phyloP scores from a whole-genome alignment of 1,284 basidiomycete species.

The Amylostereum chailletii region DNA sequence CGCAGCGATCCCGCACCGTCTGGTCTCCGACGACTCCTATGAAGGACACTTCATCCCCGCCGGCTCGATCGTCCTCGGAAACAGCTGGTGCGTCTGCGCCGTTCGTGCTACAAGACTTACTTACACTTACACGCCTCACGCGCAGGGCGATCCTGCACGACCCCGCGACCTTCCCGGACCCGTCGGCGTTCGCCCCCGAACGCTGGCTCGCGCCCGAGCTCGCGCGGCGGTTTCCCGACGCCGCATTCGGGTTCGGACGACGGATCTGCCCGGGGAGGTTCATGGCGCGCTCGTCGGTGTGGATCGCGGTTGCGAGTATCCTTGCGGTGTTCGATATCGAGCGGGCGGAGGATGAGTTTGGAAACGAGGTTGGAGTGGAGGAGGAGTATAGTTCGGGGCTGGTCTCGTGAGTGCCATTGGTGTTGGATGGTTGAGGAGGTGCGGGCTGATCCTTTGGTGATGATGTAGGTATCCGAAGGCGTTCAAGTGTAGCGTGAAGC shows the following conservation, averaged over 20 bases:
- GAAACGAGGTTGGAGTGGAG: slow-evolving; percentile 5
- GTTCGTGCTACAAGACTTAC: background rate
- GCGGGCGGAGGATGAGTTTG: slow-evolving; percentile 7
- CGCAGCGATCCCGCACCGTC: slow-evolving; percentile 5
- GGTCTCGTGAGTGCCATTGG: slow-evolving; percentile 9
- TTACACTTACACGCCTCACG: background rate
- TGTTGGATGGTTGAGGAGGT: background rate
- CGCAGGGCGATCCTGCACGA: slow-evolving; percentile 11
- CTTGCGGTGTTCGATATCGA: slow-evolving; percentile 14
- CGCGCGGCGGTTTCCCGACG: slow-evolving; percentile 8
- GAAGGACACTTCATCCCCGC: slow-evolving; percentile 16
- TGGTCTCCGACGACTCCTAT: slow-evolving; percentile 15
- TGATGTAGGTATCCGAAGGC: slow-evolving; percentile 8
- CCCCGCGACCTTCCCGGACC: slow-evolving; percentile 10
- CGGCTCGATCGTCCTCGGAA: slow-evolving; percentile 14
- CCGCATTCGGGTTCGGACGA: slow-evolving; percentile 16
- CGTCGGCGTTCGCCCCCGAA: slow-evolving; percentile 12
- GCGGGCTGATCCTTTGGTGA: background rate
- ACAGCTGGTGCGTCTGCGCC: slow-evolving; percentile 11
- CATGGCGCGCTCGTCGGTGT: slow-evolving; percentile 14
- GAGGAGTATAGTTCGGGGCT: slow-evolving; percentile 9
- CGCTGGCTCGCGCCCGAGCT: slow-evolving; percentile 7
- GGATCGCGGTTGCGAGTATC: slow-evolving; percentile 12
- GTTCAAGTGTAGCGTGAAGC: slow-evolving; percentile 12
- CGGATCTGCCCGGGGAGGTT: slow-evolving; percentile 11